phyloP scores from a whole-genome alignment of 2,329 filamentous ascomycete genomes.

The Erysiphe pisi region DNA sequence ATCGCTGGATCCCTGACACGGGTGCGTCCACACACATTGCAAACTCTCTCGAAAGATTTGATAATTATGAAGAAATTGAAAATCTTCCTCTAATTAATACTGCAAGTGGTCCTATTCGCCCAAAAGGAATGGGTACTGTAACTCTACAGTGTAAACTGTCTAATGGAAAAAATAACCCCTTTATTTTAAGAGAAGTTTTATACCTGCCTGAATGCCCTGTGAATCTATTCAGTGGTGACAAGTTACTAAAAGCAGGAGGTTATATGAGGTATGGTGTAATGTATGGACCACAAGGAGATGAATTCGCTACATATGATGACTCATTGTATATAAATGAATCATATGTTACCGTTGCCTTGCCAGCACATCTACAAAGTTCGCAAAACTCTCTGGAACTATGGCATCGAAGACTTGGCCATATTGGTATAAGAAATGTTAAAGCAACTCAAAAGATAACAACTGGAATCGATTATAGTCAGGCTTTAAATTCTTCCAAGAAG shows the following conservation, averaged over 20 bases:
- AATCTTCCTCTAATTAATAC: constrained; percentile 6
- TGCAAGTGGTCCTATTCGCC: not conserved
- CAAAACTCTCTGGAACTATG: not conserved
- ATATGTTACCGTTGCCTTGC: not conserved
- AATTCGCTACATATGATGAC: not conserved
- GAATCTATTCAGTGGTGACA: constrained; percentile 14
- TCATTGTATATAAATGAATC: not conserved
- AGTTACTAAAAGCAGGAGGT: constrained; percentile 19
- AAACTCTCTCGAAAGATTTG: constrained; percentile 6
- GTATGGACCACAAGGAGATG: too few species aligned
- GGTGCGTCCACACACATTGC: constrained; percentile 3
- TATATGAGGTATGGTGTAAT: too few species aligned
- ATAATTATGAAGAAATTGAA: not conserved
- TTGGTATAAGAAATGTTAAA: not conserved
- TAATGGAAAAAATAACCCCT: not conserved
- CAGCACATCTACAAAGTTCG: not conserved
- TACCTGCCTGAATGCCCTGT: not conserved
- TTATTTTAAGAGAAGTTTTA: constrained; percentile 17
- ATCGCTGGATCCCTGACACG: not conserved
- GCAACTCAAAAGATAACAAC: not conserved
- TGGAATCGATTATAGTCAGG: not conserved
- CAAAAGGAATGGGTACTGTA: not conserved
- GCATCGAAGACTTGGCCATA: not conserved
- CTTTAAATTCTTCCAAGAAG: not conserved
- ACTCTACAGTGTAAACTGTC: constrained; percentile 12